Percentiles rank a stretch among this genome's conserved stretches.
Evolutionary conservation across 805 yeast species (phyloP).

Genomic region (Myxozyma neglecta): DNA sequence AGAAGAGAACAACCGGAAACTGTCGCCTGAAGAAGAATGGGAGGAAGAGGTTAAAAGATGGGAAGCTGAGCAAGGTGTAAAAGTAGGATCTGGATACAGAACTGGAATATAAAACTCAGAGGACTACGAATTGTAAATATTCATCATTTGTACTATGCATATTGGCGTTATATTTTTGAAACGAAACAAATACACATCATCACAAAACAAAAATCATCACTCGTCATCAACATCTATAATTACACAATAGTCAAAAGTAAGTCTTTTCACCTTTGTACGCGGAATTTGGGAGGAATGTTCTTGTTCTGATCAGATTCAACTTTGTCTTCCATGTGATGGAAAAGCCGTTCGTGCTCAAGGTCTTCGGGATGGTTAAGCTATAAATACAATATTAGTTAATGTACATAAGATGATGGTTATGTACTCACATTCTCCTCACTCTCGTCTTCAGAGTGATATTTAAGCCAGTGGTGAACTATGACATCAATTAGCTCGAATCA

Average conservation of each 20-base stretch:
- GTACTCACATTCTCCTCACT: conserved; percentile 23
- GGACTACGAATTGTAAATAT: no score
- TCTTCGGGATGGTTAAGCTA: conserved; percentile 18
- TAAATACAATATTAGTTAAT: background rate
- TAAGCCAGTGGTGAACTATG: conserved; percentile 91
- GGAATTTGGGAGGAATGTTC: conserved; percentile 27
- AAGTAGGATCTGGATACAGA: conserved; percentile 13
- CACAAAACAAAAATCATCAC: background rate
- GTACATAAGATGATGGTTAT: background rate
- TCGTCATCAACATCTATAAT: background rate
- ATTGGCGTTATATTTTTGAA: conserved; percentile 1
- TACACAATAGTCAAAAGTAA: background rate
- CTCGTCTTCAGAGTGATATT: conserved; percentile 44
- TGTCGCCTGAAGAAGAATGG: conserved; percentile 70
- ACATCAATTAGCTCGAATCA: conserved; percentile 45
- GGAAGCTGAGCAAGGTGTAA: conserved; percentile 45
- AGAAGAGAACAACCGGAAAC: conserved; percentile 40
- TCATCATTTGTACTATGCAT: background rate
- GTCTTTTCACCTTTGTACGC: conserved; percentile 13
- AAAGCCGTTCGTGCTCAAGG: conserved; percentile 28
- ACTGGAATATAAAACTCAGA: background rate
- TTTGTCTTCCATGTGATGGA: conserved; percentile 29
- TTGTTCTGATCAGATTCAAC: conserved; percentile 18
- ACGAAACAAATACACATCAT: background rate
- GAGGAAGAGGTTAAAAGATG: conserved; percentile 61